phyloP scores from a whole-genome alignment of 331 rosid species.

The Rosa hybrid region DNA sequence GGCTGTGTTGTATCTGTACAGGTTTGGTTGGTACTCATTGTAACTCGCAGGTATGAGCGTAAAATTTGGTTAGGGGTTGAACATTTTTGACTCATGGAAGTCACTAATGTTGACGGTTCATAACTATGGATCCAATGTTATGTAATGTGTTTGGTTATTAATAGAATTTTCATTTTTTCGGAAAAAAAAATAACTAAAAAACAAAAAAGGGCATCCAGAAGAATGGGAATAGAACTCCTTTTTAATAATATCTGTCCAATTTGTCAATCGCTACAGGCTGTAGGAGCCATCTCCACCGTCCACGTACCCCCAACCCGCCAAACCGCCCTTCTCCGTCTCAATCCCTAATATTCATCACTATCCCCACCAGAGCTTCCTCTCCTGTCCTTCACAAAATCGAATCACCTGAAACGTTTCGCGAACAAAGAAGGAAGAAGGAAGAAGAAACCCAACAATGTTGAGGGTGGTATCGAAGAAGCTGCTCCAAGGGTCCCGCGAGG shows the following conservation, averaged over 20 bases:
- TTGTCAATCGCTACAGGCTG: background rate
- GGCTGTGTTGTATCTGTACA: too few species aligned
- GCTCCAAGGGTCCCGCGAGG: constrained; percentile 39
- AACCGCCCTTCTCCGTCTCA: constrained; percentile 4
- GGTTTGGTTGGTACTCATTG: too few species aligned
- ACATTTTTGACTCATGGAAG: too few species aligned
- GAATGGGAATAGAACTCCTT: background rate
- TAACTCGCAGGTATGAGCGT: too few species aligned
- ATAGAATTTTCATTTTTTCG: too few species aligned
- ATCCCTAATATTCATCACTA: background rate
- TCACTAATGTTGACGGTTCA: too few species aligned
- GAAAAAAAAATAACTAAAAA: too few species aligned
- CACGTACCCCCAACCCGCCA: constrained; percentile 26
- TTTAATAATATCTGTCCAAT: background rate
- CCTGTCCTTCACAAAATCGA: background rate
- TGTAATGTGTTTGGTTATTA: too few species aligned
- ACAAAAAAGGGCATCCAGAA: background rate
- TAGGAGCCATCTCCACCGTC: constrained; percentile 19
- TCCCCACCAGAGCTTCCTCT: too few species aligned
- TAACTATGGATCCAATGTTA: too few species aligned
- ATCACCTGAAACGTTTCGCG: background rate
- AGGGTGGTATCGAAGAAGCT: constrained; percentile 58
- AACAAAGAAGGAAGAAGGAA: background rate
- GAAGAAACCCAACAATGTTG: constrained; percentile 44
- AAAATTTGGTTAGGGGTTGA: too few species aligned